Conservation (phyloP, 148 eudicot species). For the Amaranthus hypochondriacus region DNA sequence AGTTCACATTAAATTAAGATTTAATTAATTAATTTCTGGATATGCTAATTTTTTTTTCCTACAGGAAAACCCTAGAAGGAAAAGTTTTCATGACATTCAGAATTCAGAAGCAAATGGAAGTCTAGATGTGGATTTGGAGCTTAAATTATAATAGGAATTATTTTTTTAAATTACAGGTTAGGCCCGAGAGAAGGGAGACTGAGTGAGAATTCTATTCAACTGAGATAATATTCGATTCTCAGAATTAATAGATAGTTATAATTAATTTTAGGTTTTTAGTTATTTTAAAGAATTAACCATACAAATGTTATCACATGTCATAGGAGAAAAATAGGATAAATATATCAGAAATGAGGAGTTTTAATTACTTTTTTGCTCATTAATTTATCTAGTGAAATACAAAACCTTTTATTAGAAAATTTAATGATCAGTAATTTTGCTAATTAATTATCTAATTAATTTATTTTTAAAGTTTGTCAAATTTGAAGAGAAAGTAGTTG, state of each 20-base stretch:
- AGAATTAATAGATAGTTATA: neutral
- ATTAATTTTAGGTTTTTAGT: neutral
- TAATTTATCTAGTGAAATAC: no score
- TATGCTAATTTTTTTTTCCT: neutral
- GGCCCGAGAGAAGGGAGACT: neutral
- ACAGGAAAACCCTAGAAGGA: slow-evolving; percentile 19
- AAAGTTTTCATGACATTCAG: neutral
- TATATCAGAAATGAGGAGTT: no score
- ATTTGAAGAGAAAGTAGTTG: neutral
- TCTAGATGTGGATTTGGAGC: slow-evolving; percentile 34
- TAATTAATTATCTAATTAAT: neutral
- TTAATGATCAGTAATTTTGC: no score
- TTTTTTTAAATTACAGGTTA: neutral
- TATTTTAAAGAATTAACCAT: neutral
- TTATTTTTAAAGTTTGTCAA: neutral
- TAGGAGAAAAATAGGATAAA: neutral
- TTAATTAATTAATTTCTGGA: neutral
- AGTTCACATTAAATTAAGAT: neutral
- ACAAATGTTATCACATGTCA: neutral
- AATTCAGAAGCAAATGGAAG: slow-evolving; percentile 7
- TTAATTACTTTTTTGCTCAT: no score
- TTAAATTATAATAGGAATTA: slow-evolving; percentile 8
- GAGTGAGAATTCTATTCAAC: no score
- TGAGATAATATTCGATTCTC: no score
- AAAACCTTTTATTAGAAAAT: no score